Evolutionary conservation across 2,329 filamentous ascomycete genomes (phyloP).

Genomic region (Gliomastix tumulicola): DNA sequence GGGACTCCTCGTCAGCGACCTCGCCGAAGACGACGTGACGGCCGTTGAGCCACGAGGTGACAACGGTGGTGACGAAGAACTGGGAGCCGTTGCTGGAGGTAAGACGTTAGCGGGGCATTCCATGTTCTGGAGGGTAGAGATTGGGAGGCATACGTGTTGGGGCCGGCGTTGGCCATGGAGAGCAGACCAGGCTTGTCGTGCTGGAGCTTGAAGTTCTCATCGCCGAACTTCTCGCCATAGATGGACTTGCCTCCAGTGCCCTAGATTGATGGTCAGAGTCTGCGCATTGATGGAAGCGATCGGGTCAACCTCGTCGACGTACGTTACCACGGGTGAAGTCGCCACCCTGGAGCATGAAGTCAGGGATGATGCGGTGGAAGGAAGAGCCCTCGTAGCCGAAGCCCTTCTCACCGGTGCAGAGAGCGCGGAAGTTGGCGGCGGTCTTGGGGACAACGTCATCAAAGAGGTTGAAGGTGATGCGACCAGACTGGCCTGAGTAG

Average conservation of each 20-base stretch:
- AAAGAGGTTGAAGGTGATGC: constrained; percentile 86
- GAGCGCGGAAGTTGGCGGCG: constrained; percentile 73
- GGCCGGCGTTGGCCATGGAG: constrained; percentile 93
- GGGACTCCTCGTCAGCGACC: constrained; percentile 45
- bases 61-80: constrained; percentile 95
- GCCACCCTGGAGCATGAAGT: constrained; percentile 95
- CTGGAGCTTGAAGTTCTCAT: constrained; percentile 81
- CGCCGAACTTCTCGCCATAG: constrained; percentile 89
- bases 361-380: constrained; percentile 89
- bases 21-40: constrained; percentile 83
- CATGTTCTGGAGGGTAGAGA: not conserved
- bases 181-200: constrained; percentile 73
- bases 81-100: constrained; percentile 89
- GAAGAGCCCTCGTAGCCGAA: constrained; percentile 76
- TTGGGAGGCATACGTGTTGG: constrained; percentile 66
- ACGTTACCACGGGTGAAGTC: constrained; percentile 92
- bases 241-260: constrained; percentile 90
- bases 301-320: constrained; percentile 35
- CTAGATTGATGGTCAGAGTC: constrained; percentile 35
- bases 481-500: constrained; percentile 61
- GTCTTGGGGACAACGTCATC: constrained; percentile 85
- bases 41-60: constrained; percentile 77
- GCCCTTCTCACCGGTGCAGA: constrained; percentile 75
- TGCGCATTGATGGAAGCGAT: constrained; percentile 8
- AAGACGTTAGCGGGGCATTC: not conserved